Conservation (phyloP, 371 early-diverging fungal genomes). For the Umbelopsis sp. region DNA sequence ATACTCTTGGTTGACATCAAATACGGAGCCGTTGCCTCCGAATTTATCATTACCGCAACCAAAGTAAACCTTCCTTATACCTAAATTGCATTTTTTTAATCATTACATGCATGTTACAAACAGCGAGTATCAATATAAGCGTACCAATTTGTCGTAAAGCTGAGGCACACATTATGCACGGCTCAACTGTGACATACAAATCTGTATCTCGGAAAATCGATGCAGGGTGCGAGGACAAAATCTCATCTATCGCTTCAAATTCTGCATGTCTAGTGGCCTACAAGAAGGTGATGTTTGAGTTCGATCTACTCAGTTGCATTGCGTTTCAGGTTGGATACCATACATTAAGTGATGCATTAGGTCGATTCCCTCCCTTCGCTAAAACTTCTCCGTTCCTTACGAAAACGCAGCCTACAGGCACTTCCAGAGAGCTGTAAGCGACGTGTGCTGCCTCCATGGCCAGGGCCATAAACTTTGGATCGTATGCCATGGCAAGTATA, state of each 20-base stretch:
- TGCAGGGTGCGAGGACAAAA: constrained; percentile 49
- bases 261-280: constrained; percentile 94
- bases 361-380: constrained; percentile 79
- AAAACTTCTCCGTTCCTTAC: constrained; percentile 72
- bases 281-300: constrained; percentile 20
- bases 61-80: constrained; percentile 81
- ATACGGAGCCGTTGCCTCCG: constrained; percentile 94
- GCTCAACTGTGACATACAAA: constrained; percentile 98
- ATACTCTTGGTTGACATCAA: constrained; percentile 72
- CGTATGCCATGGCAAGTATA: constrained; percentile 23
- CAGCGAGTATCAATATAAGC: neutral
- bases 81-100: constrained; percentile 23
- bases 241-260: constrained; percentile 85
- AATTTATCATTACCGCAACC: constrained; percentile 95
- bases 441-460: constrained; percentile 69
- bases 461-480: constrained; percentile 43
- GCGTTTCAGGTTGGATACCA: constrained; percentile 16
- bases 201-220: constrained; percentile 61
- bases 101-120: neutral
- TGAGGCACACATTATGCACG: constrained; percentile 98
- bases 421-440: constrained; percentile 87
- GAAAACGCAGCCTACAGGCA: constrained; percentile 99
- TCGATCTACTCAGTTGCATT: constrained; percentile 11
- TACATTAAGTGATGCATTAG: constrained; percentile 90
- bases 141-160: constrained; percentile 80